Conservation (phyloP, 2,329 filamentous ascomycete genomes). For the Zopfia rhizophila region DNA sequence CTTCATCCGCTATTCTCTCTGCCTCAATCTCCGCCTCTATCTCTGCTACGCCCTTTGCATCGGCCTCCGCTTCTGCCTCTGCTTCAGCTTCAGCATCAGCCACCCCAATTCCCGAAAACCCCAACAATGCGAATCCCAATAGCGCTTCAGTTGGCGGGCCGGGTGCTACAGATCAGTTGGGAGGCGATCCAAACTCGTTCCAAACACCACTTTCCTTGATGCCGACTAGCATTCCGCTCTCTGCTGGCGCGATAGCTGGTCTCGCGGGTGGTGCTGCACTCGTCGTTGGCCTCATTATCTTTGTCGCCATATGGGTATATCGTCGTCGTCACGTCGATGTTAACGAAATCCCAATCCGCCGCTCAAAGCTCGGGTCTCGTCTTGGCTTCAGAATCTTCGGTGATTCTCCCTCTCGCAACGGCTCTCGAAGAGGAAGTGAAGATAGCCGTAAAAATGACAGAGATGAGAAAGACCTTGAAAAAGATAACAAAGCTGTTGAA, state of each 20-base stretch:
- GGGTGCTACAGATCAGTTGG: slow-evolving; percentile 5
- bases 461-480: slow-evolving; percentile 20
- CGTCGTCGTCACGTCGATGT: slow-evolving; percentile 23
- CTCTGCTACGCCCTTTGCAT: slow-evolving; percentile 1
- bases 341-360: slow-evolving; percentile 33
- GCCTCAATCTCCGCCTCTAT: slow-evolving; percentile 1
- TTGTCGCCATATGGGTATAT: slow-evolving; percentile 15
- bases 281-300: slow-evolving; percentile 18
- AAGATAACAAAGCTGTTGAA: not conserved
- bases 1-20: slow-evolving; percentile 8
- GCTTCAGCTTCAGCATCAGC: slow-evolving; percentile 7
- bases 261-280: slow-evolving; percentile 21
- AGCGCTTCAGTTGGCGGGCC: slow-evolving; percentile 1
- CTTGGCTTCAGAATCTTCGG: slow-evolving; percentile 30
- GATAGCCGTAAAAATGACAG: slow-evolving; percentile 11
- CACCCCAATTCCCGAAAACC: slow-evolving; percentile 11
- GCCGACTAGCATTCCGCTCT: slow-evolving; percentile 11
- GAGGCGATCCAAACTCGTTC: slow-evolving; percentile 2
- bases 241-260: slow-evolving; percentile 26
- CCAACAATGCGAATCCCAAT: slow-evolving; percentile 11
- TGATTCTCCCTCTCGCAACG: slow-evolving; percentile 10
- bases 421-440: slow-evolving; percentile 7
- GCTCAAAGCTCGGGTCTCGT: slow-evolving; percentile 29
- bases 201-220: slow-evolving; percentile 8
- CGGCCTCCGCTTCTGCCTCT: slow-evolving; percentile 5